phyloP scores from a whole-genome alignment of 176 grass and related monocot species.

The Juncus inflexus region DNA sequence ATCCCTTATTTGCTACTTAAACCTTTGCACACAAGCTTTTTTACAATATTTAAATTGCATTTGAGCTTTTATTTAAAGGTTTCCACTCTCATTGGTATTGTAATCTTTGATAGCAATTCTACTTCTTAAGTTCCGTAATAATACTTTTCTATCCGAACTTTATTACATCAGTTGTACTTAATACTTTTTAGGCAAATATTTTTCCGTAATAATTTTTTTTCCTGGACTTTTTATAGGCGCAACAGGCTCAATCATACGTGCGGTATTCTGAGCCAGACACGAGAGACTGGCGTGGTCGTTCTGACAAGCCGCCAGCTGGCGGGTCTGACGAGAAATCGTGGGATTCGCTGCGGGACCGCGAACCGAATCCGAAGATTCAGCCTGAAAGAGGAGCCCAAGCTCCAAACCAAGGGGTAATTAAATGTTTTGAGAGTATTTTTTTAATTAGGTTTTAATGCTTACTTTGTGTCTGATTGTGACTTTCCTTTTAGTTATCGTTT shows the following conservation, averaged over 20 bases:
- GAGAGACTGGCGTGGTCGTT: slow-evolving; percentile 79
- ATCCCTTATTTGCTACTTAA: too few relatives aligned
- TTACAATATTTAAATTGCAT: too few relatives aligned
- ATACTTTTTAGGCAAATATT: too few relatives aligned
- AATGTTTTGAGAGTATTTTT: neutral
- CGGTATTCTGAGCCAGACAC: slow-evolving; percentile 71
- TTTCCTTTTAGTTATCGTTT: neutral
- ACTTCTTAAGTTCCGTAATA: neutral
- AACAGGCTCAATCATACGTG: slow-evolving; percentile 46
- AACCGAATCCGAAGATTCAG: slow-evolving; percentile 54
- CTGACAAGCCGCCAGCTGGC: slow-evolving; percentile 33
- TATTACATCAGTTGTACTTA: too few relatives aligned
- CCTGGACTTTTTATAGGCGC: slow-evolving; percentile 35
- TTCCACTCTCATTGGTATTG: too few relatives aligned
- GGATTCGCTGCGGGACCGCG: slow-evolving; percentile 65
- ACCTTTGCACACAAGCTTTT: too few relatives aligned
- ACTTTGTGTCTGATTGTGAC: neutral
- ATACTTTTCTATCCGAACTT: too few relatives aligned
- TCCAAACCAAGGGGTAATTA: neutral
- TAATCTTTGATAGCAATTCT: neutral
- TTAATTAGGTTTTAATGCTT: slow-evolving; percentile 7
- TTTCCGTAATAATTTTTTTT: slow-evolving; percentile 2
- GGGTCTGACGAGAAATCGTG: slow-evolving; percentile 69
- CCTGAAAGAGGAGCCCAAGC: slow-evolving; percentile 29
- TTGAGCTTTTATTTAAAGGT: too few relatives aligned